These are phyloP conservation scores for Lanmaoa pseudosensibilis DNA, from an alignment of 768 basidiomycete genomes.

Conservation along the genomic window DNA sequence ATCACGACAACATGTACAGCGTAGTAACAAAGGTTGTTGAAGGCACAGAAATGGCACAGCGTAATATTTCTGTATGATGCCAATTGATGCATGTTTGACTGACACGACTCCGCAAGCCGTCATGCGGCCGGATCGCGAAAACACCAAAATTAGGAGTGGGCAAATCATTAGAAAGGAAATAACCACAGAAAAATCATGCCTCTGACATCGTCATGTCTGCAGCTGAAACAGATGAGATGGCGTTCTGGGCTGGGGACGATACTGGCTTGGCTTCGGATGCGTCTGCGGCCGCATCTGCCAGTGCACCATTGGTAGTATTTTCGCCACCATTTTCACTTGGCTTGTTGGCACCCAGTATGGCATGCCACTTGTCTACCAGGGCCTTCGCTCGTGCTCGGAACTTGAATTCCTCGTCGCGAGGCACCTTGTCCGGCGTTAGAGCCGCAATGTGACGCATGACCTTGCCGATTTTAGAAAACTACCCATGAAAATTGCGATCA, in stretches of 20 bases:
- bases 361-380: slow-evolving; percentile 49
- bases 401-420: slow-evolving; percentile 52
- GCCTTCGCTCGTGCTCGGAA: slow-evolving; percentile 50
- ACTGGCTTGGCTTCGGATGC: slow-evolving; percentile 21
- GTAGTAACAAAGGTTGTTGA: slow-evolving; percentile 18
- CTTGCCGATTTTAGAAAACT: slow-evolving; percentile 53
- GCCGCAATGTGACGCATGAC: slow-evolving; percentile 64
- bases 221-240: slow-evolving; percentile 30
- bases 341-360: slow-evolving; percentile 36
- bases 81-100: slow-evolving; percentile 23
- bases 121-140: slow-evolving; percentile 8
- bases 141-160: slow-evolving; percentile 18
- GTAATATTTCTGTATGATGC: slow-evolving; percentile 18
- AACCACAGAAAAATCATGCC: slow-evolving; percentile 26
- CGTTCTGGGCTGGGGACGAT: slow-evolving; percentile 28
- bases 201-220: slow-evolving; percentile 47
- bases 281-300: slow-evolving; percentile 20
- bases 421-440: slow-evolving; percentile 42
- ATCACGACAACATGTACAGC: slow-evolving; percentile 32
- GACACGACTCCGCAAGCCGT: slow-evolving; percentile 12
- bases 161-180: slow-evolving; percentile 9
- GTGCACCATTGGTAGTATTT: slow-evolving; percentile 26
- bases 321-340: slow-evolving; percentile 33
- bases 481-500: slow-evolving; percentile 10
- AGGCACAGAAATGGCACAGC: slow-evolving; percentile 26